Base-by-base conservation (phyloP, 345 rosid genomes). In the Lepidium didymum region DNA sequence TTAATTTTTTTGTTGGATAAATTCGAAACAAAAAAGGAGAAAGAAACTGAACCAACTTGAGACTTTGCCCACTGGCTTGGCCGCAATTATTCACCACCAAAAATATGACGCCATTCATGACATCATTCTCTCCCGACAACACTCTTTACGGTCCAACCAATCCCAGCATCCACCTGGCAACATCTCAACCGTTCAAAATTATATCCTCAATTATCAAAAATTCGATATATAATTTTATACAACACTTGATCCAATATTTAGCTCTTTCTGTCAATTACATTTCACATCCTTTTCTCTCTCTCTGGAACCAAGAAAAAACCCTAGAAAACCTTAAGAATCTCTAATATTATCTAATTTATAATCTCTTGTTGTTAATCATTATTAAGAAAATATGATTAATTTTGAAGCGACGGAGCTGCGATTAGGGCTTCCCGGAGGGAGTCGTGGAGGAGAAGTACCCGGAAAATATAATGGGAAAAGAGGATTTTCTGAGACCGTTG, bases 381-480 rank as follows among this genome's bases (percentile, higher is more conserved):
- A 15, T 38, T 8, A 31, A 16, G 27, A 15, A 56, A 29, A 56
- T 18, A 85, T 78, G 79, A 93, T 93, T 50, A 83, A 93, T 57
- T 93, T 90, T 16, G 97, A 86, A 65, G 96, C 86, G 76, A 93
- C 98, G 41, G 98, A 93, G 80, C 70, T 93, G 18, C 80, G 97
- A 27, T 57, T 93, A 23, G 98, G 97, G 42, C 59, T 86, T 8
- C 86, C 95, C 2, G 89, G 88, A 12, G 84, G 78, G 7, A 77
- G 56, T 9, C 67, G 62, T 9, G 78, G 72, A 1, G 68, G 75
- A 4, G 81, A 77, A 1, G 7, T 42, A 45, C 33, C 44, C 9
- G 58, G 15, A 0, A 80, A 79, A 70, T 66, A 44, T 46, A 69
- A 64, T 55, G 88, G 91, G 5, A 89, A 89, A 78, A 71, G 96